A percentile compares a stretch with the other conserved stretches of the same genome.
Evolutionary conservation across 2,329 filamentous ascomycete genomes (phyloP).

Genomic region (Meredithiella fracta): DNA sequence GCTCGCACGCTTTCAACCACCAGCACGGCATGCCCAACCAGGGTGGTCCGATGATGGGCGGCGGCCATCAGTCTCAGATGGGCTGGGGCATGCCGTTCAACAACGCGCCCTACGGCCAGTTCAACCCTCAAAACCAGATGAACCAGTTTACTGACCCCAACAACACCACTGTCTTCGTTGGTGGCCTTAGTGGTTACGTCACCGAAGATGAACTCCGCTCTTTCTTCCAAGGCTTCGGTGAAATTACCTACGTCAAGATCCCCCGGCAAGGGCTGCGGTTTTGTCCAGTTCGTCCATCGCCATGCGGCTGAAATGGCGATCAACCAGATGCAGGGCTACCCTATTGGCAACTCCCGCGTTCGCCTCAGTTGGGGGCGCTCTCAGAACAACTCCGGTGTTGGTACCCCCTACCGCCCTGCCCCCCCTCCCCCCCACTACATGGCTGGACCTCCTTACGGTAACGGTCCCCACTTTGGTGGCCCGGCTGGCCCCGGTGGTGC

Average conservation of each 20-base stretch:
- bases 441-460: constrained; percentile 29
- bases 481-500: constrained; percentile 26
- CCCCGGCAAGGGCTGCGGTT: constrained; percentile 98
- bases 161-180: constrained; percentile 98
- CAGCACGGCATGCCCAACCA: constrained; percentile 26
- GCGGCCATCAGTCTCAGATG: constrained; percentile 29
- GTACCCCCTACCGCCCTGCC: constrained; percentile 90
- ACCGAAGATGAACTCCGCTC: constrained; percentile 98
- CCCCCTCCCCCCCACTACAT: constrained; percentile 47
- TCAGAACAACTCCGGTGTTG: constrained; percentile 98
- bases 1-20: constrained; percentile 27
- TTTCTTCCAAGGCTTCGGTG: constrained; percentile 98
- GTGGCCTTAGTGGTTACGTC: constrained; percentile 90
- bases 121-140: constrained; percentile 48
- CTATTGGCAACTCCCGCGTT: constrained; percentile 95
- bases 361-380: constrained; percentile 94
- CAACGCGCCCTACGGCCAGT: constrained; percentile 22
- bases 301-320: constrained; percentile 99
- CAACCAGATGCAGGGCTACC: constrained; percentile 99
- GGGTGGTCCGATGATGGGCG: constrained; percentile 28
- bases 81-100: constrained; percentile 22
- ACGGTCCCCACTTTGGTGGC: constrained; percentile 32
- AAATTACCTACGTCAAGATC: constrained; percentile 99
- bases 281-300: constrained; percentile 97
- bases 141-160: constrained; percentile 99